These are phyloP conservation scores for Vitis hybrid DNA, from an alignment of 177 flowering plant genomes.

Conservation along the genomic window DNA sequence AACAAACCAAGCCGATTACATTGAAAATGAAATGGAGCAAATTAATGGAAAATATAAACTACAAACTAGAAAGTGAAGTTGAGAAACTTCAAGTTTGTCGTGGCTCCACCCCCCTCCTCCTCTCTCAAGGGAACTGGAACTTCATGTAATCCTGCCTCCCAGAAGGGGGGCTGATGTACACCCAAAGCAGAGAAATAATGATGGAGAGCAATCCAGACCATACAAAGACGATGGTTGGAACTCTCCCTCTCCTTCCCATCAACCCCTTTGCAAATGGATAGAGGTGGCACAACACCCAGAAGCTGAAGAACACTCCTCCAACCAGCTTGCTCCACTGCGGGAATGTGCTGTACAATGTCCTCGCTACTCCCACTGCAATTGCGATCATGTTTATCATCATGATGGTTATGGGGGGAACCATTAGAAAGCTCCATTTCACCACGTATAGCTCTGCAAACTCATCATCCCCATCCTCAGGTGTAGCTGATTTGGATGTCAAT, in stretches of 20 bases:
- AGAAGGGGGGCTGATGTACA: conserved; percentile 64
- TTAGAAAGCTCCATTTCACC: conserved; percentile 73
- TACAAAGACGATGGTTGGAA: conserved; percentile 78
- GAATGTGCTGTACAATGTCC: conserved; percentile 76
- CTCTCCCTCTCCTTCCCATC: conserved; percentile 83
- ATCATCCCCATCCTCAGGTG: conserved; percentile 71
- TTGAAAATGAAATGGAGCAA: background rate
- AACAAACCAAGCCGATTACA: no score
- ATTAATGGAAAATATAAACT: background rate
- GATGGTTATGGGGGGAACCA: conserved; percentile 86
- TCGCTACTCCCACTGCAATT: conserved; percentile 66
- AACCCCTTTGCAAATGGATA: conserved; percentile 91
- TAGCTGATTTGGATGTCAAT: conserved; percentile 73
- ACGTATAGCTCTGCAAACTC: conserved; percentile 78
- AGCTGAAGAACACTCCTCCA: conserved; percentile 95
- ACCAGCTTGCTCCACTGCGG: conserved; percentile 92
- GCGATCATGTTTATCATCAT: conserved; percentile 80
- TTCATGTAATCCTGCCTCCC: conserved; percentile 36
- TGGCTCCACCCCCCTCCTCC: background rate
- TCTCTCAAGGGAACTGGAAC: conserved; percentile 52
- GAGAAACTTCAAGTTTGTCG: conserved; percentile 21
- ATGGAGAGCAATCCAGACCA: conserved; percentile 86
- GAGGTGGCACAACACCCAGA: conserved; percentile 85
- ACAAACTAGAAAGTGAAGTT: conserved; percentile 14
- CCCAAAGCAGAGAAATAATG: conserved; percentile 73